Percentiles rank a stretch among this genome's conserved stretches.
These are phyloP conservation scores for Lactarius sanguifluus DNA, from an alignment of 768 basidiomycete genomes.

Conservation along the genomic window DNA sequence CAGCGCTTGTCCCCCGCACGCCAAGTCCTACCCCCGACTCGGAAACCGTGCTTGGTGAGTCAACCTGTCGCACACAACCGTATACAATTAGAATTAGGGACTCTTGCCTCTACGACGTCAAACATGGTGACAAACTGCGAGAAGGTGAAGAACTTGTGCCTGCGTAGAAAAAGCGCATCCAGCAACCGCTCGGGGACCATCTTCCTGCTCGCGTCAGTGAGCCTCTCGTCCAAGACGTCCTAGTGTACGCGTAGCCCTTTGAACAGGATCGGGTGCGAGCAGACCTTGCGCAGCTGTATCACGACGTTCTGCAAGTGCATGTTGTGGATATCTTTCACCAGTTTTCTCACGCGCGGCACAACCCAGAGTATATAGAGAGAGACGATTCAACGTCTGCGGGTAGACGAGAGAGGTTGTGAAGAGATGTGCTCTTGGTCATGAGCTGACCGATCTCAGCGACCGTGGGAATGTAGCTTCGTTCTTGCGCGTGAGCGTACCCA, in stretches of 20 bases:
- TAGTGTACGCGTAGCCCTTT: conserved; percentile 41
- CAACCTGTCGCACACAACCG: neutral
- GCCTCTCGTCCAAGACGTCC: too few species aligned
- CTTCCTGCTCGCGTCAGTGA: conserved; percentile 44
- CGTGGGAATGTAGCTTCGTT: conserved; percentile 35
- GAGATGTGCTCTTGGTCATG: conserved; percentile 38
- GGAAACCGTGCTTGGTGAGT: neutral
- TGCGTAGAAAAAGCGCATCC: conserved; percentile 70
- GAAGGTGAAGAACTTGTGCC: conserved; percentile 75
- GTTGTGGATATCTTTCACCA: conserved; percentile 73
- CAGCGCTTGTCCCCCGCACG: conserved; percentile 80
- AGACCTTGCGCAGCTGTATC: conserved; percentile 97
- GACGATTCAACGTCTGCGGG: neutral
- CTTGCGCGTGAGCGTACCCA: conserved; percentile 6
- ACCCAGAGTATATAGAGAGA: too few species aligned
- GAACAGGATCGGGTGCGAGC: conserved; percentile 90
- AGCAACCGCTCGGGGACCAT: conserved; percentile 93
- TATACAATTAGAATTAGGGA: too few species aligned
- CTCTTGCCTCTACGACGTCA: conserved; percentile 83
- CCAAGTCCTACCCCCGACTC: conserved; percentile 80
- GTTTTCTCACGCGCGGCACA: conserved; percentile 42
- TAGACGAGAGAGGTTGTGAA: neutral
- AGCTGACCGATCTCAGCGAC: conserved; percentile 54
- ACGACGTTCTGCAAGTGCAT: conserved; percentile 89
- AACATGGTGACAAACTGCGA: conserved; percentile 70